A percentile compares a stretch with the other conserved stretches of the same genome.
Evolutionary conservation across 805 yeast genomes (phyloP).

Genomic region (Tetrapisispora fleetii): DNA sequence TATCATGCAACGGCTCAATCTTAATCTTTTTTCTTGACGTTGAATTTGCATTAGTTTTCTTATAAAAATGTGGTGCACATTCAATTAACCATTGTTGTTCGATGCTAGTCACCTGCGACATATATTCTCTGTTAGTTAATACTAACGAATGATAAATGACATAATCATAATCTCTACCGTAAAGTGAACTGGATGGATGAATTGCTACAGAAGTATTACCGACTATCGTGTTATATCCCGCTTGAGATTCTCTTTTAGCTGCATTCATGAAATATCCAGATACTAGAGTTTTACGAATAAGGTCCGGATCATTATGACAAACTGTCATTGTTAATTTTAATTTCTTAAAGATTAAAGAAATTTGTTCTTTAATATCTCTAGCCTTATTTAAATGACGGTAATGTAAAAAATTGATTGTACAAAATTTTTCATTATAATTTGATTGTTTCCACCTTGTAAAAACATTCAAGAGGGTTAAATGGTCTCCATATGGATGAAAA

Average conservation of each 20-base stretch:
- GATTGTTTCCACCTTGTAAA: slow-evolving; percentile 66
- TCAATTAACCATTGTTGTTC: slow-evolving; percentile 73
- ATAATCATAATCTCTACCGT: slow-evolving; percentile 57
- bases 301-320: slow-evolving; percentile 47
- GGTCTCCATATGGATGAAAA: slow-evolving; percentile 71
- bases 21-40: slow-evolving; percentile 48
- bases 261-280: slow-evolving; percentile 62
- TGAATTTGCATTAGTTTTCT: slow-evolving; percentile 45
- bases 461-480: slow-evolving; percentile 71
- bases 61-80: slow-evolving; percentile 64
- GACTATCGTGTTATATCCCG: slow-evolving; percentile 61
- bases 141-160: slow-evolving; percentile 74
- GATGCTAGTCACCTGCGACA: slow-evolving; percentile 79
- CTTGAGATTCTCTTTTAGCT: slow-evolving; percentile 59
- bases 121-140: slow-evolving; percentile 78
- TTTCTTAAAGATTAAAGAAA: slow-evolving; percentile 45
- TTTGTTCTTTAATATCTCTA: slow-evolving; percentile 68
- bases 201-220: slow-evolving; percentile 67
- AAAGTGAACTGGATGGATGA: slow-evolving; percentile 79
- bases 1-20: slow-evolving; percentile 63
- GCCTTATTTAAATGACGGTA: slow-evolving; percentile 69
- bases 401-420: slow-evolving; percentile 54
- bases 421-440: slow-evolving; percentile 36
- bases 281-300: slow-evolving; percentile 50
- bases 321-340: slow-evolving; percentile 37